Percentiles rank a stretch among this genome's conserved stretches.
phyloP scores from a whole-genome alignment of 164 flowering plant genomes.

The Amborella trichopoda region DNA sequence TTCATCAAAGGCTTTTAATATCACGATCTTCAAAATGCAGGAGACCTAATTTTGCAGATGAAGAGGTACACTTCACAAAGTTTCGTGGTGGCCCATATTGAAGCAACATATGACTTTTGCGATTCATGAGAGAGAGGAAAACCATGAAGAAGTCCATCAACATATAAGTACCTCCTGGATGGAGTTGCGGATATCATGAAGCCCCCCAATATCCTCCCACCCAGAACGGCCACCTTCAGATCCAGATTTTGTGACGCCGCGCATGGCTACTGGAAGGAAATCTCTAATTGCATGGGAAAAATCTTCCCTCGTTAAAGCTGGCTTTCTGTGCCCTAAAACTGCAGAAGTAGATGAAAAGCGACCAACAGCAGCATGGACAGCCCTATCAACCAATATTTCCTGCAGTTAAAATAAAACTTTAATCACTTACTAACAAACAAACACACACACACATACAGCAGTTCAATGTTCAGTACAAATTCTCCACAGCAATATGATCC shows the following conservation, averaged over 20 bases:
- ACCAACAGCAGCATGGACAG: slow-evolving; percentile 74
- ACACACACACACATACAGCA: too few species aligned
- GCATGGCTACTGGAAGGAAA: slow-evolving; percentile 91
- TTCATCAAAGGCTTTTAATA: too few species aligned
- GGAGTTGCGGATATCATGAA: slow-evolving; percentile 48
- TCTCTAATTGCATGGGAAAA: slow-evolving; percentile 72
- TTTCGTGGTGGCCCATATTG: too few species aligned
- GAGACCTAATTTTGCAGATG: too few species aligned
- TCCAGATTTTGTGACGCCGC: slow-evolving; percentile 71
- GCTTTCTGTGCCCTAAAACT: slow-evolving; percentile 18
- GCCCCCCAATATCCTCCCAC: slow-evolving; percentile 99
- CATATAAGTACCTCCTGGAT: slow-evolving; percentile 62
- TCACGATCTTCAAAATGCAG: too few species aligned
- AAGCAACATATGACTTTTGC: too few species aligned
- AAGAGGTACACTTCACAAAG: too few species aligned
- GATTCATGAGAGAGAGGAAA: too few species aligned
- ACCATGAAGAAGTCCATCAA: too few species aligned
- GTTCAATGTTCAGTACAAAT: too few species aligned
- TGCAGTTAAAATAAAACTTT: slow-evolving; percentile 17
- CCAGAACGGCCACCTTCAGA: slow-evolving; percentile 72
- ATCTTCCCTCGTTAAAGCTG: slow-evolving; percentile 47
- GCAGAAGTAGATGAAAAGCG: slow-evolving; percentile 38
- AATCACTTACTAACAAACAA: too few species aligned
- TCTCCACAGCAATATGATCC: too few species aligned
- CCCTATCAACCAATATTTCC: slow-evolving; percentile 91